These are phyloP conservation scores for Eustoma russellianum DNA, from an alignment of 257 asterid genomes.

Conservation along the genomic window DNA sequence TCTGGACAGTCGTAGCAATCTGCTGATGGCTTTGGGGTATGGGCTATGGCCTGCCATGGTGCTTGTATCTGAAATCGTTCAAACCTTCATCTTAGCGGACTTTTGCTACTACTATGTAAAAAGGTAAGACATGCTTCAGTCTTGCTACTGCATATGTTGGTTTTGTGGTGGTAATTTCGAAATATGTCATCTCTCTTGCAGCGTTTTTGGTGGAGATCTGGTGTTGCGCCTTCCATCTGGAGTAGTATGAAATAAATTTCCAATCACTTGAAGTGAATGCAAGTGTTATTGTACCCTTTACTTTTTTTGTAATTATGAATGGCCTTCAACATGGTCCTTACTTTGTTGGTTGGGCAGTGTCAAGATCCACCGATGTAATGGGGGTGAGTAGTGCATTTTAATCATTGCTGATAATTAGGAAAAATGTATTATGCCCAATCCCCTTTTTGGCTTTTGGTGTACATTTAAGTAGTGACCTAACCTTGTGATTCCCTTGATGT, in stretches of 20 bases:
- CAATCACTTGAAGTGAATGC: neutral
- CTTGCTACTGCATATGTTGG: neutral
- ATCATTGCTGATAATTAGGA: neutral
- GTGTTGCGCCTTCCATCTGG: slow-evolving; percentile 44
- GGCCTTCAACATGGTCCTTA: slow-evolving; percentile 3
- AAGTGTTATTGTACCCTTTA: slow-evolving; percentile 2
- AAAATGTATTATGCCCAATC: no score
- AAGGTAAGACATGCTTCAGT: slow-evolving; percentile 17
- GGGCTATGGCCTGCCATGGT: slow-evolving; percentile 49
- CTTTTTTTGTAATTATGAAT: neutral
- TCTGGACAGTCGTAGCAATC: slow-evolving; percentile 38
- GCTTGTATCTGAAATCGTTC: slow-evolving; percentile 40
- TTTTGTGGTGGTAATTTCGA: neutral
- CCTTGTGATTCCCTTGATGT: no score
- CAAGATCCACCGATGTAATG: slow-evolving; percentile 7
- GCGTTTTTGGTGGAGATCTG: slow-evolving; percentile 46
- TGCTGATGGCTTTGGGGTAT: slow-evolving; percentile 36
- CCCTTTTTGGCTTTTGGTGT: no score
- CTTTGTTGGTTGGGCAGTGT: slow-evolving; percentile 1
- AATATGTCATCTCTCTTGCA: slow-evolving; percentile 6
- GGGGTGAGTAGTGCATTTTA: slow-evolving; percentile 4
- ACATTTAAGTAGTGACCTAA: no score
- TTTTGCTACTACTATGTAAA: slow-evolving; percentile 44
- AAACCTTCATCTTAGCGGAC: slow-evolving; percentile 42
- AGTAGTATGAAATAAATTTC: slow-evolving; percentile 21